A percentile compares a stretch with the other conserved stretches of the same genome.
Conservation (phyloP, 2,329 filamentous ascomycete genomes). For the Colletotrichum cereale region DNA sequence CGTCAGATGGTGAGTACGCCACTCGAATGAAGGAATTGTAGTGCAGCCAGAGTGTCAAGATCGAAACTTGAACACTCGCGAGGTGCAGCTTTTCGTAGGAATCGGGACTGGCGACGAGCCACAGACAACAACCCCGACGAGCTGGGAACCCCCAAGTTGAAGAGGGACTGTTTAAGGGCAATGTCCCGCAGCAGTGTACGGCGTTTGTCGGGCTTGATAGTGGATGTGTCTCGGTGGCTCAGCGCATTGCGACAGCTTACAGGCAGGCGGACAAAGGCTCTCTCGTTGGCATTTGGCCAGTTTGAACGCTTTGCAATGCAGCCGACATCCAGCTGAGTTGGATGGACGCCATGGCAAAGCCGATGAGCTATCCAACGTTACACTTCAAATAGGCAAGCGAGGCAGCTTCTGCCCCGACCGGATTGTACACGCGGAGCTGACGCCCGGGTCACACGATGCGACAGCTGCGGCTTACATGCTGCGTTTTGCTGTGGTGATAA, state of each 20-base stretch:
- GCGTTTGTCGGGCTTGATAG: conserved; percentile 8
- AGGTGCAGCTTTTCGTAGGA: background rate
- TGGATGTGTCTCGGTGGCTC: background rate
- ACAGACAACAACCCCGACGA: background rate
- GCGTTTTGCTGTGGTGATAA: conserved; percentile 20
- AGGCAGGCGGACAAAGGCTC: background rate
- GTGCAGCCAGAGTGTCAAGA: background rate
- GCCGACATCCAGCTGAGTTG: background rate
- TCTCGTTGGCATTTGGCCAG: background rate
- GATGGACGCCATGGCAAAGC: background rate
- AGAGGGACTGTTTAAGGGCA: background rate
- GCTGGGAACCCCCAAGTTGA: too few relatives aligned
- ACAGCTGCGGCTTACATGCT: background rate
- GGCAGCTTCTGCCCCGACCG: background rate
- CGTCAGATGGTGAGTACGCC: background rate
- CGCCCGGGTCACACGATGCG: background rate
- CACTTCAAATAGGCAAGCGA: background rate
- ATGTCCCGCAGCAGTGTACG: background rate
- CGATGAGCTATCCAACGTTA: background rate
- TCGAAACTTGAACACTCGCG: background rate
- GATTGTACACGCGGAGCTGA: background rate
- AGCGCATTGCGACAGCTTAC: background rate
- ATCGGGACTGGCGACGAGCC: background rate
- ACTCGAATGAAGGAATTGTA: background rate
- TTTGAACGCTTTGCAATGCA: background rate